Evolutionary conservation across 345 rosid species (phyloP).

Genomic region (Draba incana): DNA sequence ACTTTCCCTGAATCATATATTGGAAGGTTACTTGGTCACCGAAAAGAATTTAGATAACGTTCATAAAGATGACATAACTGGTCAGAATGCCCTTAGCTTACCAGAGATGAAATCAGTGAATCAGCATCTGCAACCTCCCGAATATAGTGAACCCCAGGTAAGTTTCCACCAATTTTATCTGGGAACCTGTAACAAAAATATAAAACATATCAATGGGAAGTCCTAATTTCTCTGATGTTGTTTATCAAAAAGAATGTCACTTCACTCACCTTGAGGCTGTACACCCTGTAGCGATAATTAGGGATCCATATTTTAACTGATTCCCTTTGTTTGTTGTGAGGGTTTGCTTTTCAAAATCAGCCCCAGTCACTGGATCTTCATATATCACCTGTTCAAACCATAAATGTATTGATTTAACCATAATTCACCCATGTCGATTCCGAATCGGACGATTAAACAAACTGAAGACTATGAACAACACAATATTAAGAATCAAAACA

Average conservation of each 20-base stretch:
- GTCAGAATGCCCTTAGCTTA: conserved; percentile 40
- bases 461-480: neutral
- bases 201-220: conserved; percentile 1
- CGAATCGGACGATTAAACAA: neutral
- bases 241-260: neutral
- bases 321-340: conserved; percentile 78
- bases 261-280: conserved; percentile 76
- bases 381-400: conserved; percentile 58
- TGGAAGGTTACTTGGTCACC: neutral
- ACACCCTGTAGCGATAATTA: conserved; percentile 91
- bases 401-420: neutral
- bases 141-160: conserved; percentile 91
- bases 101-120: conserved; percentile 80
- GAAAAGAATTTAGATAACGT: neutral
- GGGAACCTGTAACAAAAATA: conserved; percentile 64
- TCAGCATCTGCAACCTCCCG: conserved; percentile 95
- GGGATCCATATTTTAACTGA: conserved; percentile 84
- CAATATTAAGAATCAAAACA: conserved; percentile 23
- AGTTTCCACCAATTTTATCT: conserved; percentile 86
- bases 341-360: conserved; percentile 85
- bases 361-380: conserved; percentile 77
- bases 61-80: conserved; percentile 14
- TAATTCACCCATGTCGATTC: neutral
- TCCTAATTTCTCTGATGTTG: conserved; percentile 7
- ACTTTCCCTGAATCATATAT: conserved; percentile 56